Conservation (phyloP, 148 eudicot genomes). For the Limonium bicolor region DNA sequence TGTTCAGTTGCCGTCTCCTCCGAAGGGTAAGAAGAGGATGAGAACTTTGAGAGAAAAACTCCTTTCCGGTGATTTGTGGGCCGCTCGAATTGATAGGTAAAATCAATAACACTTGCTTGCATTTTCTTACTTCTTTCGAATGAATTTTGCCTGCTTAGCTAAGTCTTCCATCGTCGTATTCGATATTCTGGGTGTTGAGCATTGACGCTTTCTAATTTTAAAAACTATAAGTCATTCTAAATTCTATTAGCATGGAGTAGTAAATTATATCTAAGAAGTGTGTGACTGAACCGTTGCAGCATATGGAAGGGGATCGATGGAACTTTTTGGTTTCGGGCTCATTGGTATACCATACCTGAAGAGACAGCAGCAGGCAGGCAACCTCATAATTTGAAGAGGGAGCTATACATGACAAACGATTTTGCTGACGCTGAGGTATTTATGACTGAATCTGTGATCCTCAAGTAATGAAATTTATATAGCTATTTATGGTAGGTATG, state of each 20-base stretch:
- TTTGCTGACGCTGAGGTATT: constrained; percentile 82
- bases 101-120: too few species aligned
- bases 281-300: constrained; percentile 17
- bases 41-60: constrained; percentile 83
- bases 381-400: constrained; percentile 86
- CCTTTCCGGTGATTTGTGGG: constrained; percentile 89
- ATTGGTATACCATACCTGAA: constrained; percentile 93
- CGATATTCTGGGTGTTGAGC: too few species aligned
- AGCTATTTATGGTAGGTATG: too few species aligned
- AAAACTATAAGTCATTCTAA: too few species aligned
- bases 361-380: constrained; percentile 94
- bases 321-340: constrained; percentile 67
- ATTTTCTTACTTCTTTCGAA: too few species aligned
- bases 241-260: too few species aligned
- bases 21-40: constrained; percentile 58
- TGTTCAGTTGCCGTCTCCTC: constrained; percentile 45
- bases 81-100: constrained; percentile 83
- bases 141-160: too few species aligned
- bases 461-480: too few species aligned
- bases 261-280: background rate
- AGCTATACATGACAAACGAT: constrained; percentile 77
- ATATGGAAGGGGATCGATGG: constrained; percentile 94
- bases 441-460: constrained; percentile 1
- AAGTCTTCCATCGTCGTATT: too few species aligned
- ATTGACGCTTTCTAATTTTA: too few species aligned